These are phyloP conservation scores for Sugiyamaella sp. DNA, from an alignment of 1,139 yeast genomes.

Conservation along the genomic window DNA sequence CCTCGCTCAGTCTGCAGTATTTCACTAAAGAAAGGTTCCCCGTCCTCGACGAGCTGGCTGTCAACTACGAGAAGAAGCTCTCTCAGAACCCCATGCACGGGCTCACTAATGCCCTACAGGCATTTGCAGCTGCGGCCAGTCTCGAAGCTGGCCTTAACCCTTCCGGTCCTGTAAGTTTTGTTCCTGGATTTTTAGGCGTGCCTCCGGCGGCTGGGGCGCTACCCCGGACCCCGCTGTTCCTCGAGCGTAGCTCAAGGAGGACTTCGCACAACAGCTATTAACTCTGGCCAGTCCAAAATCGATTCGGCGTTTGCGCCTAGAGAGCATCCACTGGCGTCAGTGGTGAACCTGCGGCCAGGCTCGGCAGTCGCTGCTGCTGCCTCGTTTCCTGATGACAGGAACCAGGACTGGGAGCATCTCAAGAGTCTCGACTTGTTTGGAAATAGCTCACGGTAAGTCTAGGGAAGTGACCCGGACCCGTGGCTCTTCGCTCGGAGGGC, in stretches of 20 bases:
- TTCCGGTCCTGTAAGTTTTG: slow-evolving; percentile 4
- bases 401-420: slow-evolving; percentile 21
- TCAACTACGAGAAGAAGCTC: slow-evolving; percentile 5
- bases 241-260: background rate
- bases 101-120: slow-evolving; percentile 16
- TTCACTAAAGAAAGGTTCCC: slow-evolving; percentile 17
- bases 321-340: slow-evolving; percentile 1
- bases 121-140: slow-evolving; percentile 20
- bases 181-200: background rate
- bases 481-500: background rate
- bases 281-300: slow-evolving; percentile 12
- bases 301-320: slow-evolving; percentile 12
- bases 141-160: slow-evolving; percentile 9
- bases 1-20: slow-evolving; percentile 18
- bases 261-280: too few relatives aligned
- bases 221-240: background rate
- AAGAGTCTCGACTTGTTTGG: slow-evolving; percentile 20
- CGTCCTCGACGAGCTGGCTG: background rate
- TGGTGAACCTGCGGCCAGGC: background rate
- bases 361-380: slow-evolving; percentile 19
- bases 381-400: slow-evolving; percentile 14
- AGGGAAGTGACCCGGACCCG: too few relatives aligned
- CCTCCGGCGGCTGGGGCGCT: background rate
- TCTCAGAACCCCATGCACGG: slow-evolving; percentile 8
- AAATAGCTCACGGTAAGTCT: slow-evolving; percentile 12